Percentiles rank a stretch among this genome's conserved stretches.
These are phyloP conservation scores for Nannochloropsis salina DNA, from an alignment of 108 stramenopile species.

Conservation along the genomic window DNA sequence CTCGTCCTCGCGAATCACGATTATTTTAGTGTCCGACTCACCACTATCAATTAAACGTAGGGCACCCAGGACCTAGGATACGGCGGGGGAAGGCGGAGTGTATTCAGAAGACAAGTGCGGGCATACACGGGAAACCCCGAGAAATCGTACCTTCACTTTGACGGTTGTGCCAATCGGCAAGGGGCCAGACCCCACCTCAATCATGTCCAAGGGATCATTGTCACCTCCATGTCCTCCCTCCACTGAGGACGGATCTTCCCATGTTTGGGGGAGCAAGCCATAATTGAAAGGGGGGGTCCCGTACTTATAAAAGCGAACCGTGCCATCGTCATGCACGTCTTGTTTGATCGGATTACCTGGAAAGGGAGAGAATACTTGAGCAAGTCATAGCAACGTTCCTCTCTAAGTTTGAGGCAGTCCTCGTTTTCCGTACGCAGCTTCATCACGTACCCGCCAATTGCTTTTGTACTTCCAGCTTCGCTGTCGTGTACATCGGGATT, in stretches of 20 bases:
- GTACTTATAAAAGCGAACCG: slow-evolving; percentile 89
- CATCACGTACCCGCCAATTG: slow-evolving; percentile 54
- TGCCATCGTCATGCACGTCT: slow-evolving; percentile 84
- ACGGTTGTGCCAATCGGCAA: slow-evolving; percentile 81
- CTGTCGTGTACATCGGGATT: slow-evolving; percentile 87
- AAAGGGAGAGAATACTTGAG: neutral
- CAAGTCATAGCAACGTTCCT: neutral
- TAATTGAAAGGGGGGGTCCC: slow-evolving; percentile 97
- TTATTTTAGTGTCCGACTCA: slow-evolving; percentile 94
- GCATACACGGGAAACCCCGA: too few species aligned
- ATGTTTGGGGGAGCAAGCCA: slow-evolving; percentile 90
- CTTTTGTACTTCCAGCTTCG: slow-evolving; percentile 96
- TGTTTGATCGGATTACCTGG: slow-evolving; percentile 57
- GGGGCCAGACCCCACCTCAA: slow-evolving; percentile 77
- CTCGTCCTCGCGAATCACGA: slow-evolving; percentile 75
- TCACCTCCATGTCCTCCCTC: slow-evolving; percentile 80
- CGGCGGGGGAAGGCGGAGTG: neutral
- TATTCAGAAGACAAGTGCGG: neutral
- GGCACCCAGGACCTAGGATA: slow-evolving; percentile 53
- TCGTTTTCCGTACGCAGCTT: neutral
- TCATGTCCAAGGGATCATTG: slow-evolving; percentile 94
- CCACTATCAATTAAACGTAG: slow-evolving; percentile 93
- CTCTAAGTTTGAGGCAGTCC: neutral
- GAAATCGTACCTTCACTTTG: slow-evolving; percentile 77
- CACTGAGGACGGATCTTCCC: slow-evolving; percentile 86